Base-by-base conservation (phyloP, 2,329 filamentous ascomycete species). In the Mycosphaerella sp. region DNA sequence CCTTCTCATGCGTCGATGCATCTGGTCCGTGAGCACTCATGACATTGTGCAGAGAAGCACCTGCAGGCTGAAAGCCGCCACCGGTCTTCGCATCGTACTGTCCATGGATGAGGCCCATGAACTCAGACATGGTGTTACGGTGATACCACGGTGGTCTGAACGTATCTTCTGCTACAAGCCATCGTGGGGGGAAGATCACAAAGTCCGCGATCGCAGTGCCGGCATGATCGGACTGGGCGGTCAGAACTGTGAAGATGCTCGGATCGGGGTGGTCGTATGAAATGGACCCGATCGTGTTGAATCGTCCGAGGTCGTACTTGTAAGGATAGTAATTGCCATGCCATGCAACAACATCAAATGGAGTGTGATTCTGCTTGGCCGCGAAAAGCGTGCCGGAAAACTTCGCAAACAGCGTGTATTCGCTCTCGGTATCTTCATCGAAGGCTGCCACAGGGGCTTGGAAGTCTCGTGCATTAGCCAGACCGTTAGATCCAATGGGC, bases 61-160 rank as follows among this genome's bases (percentile, higher is more conserved):
- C 80, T 4, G 79, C 80, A 0, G 81, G 80, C 4, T 78, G 75
- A 62, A 83, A 84, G 1, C 79, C 79, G 1, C 75, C 75, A 26
- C 74, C 75, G 0, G 73, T 76, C 72, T 83, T 73, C 64, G 75
- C 82, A 59, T 85, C 80, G 64, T 84, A 83, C n/a, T 72, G 74
- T 11, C 80, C 80, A 43, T 72, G 68, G 51, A 84, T 79, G 34
- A 83, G 70, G 1, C 80, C 80, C 79, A 83, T 82, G 71, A 84
- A 84, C 67, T 85, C 82, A 54, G 76, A 79, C 74, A 83, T 83
- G 11, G 80, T 82, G 73, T 85, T 85, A 63, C 82, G 78, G 70
- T 87, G 85, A 72, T 85, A 87, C 77, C 83, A 88, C 0, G 85
- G 85, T 23, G 83, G 83, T 5, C 84, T 79, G 75, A 87, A 87